These are phyloP conservation scores for Apiospora rasikravindrae DNA, from an alignment of 2,329 filamentous ascomycete genomes.

Conservation along the genomic window DNA sequence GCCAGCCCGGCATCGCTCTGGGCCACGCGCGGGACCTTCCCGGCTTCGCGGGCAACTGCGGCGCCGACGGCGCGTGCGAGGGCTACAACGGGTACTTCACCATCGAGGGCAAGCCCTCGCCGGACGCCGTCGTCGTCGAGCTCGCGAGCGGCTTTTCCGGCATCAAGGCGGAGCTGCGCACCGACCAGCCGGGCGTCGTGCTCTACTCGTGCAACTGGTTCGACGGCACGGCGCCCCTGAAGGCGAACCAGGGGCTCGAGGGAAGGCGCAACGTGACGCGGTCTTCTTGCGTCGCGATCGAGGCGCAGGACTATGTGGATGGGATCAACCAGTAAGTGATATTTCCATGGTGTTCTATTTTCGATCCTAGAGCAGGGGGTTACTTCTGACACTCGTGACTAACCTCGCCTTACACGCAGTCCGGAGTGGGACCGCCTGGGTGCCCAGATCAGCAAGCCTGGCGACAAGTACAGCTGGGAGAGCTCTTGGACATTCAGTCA, in stretches of 20 bases:
- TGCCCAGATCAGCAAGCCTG: conserved; percentile 47
- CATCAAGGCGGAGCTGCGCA: conserved; percentile 71
- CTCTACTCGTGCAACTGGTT: conserved; percentile 71
- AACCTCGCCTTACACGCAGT: conserved; percentile 35
- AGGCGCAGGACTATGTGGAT: conserved; percentile 79
- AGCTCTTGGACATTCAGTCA: conserved; percentile 51
- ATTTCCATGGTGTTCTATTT: too few species aligned
- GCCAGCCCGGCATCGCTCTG: conserved; percentile 60
- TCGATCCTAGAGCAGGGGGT: too few species aligned
- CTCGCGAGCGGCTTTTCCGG: conserved; percentile 68
- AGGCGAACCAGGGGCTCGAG: conserved; percentile 62
- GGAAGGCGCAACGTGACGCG: conserved; percentile 52
- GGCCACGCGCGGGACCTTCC: conserved; percentile 64
- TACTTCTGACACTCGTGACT: not conserved
- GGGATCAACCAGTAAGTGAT: conserved; percentile 73
- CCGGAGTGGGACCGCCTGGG: conserved; percentile 50
- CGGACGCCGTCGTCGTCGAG: conserved; percentile 51
- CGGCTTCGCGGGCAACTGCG: conserved; percentile 66
- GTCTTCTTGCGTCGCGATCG: conserved; percentile 76
- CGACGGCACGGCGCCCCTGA: conserved; percentile 56
- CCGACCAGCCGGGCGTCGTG: conserved; percentile 73
- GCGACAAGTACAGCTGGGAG: conserved; percentile 48
- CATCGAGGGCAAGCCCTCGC: conserved; percentile 46
- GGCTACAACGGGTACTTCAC: conserved; percentile 72
- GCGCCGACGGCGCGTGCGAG: conserved; percentile 65